phyloP scores from a whole-genome alignment of 1,139 yeast genomes.

The Yarrowia galli region DNA sequence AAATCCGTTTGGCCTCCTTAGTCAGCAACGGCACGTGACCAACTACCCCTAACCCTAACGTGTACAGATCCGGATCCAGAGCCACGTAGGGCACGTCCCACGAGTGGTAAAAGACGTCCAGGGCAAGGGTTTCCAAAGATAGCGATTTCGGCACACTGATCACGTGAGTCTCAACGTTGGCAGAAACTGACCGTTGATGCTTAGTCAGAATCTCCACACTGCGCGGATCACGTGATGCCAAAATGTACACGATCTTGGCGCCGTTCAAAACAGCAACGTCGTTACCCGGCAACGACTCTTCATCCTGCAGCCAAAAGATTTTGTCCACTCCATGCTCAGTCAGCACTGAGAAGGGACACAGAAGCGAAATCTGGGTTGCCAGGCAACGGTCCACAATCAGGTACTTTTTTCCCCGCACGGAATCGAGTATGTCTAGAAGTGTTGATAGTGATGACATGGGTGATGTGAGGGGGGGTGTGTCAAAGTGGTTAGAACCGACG shows the following conservation, averaged over 20 bases:
- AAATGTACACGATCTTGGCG: conserved; percentile 25
- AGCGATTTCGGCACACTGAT: neutral
- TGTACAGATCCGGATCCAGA: conserved; percentile 17
- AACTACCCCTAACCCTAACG: neutral
- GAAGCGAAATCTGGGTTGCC: conserved; percentile 63
- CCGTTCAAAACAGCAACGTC: neutral
- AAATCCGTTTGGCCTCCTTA: neutral
- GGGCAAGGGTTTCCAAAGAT: neutral
- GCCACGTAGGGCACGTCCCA: conserved; percentile 27
- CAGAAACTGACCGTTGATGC: neutral
- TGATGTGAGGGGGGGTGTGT: too few species aligned
- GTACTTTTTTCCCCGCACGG: conserved; percentile 43
- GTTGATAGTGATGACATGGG: neutral
- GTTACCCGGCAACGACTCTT: conserved; percentile 10
- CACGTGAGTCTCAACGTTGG: conserved; percentile 25
- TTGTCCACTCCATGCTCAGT: conserved; percentile 65
- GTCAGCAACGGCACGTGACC: conserved; percentile 1
- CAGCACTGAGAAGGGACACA: conserved; percentile 64
- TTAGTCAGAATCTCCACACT: neutral
- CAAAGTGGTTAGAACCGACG: too few species aligned
- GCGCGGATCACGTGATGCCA: conserved; percentile 14
- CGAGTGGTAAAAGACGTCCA: conserved; percentile 18
- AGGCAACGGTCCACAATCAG: conserved; percentile 64
- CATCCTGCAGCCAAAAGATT: conserved; percentile 62
- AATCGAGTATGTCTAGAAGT: conserved; percentile 46